Conservation (phyloP, 768 basidiomycete genomes). For the Serendipita vermifera region DNA sequence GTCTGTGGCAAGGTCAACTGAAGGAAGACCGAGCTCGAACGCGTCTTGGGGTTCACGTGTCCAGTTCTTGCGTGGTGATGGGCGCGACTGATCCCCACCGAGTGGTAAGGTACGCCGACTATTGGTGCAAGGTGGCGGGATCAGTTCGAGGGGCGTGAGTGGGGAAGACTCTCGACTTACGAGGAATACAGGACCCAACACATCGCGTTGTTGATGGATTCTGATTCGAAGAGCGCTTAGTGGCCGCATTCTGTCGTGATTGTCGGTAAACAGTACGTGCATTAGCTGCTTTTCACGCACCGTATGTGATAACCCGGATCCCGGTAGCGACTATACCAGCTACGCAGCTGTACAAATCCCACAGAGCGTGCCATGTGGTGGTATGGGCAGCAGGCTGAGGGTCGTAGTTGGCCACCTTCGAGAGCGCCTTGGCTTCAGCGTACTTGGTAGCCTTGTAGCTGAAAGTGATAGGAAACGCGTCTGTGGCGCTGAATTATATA, state of each 20-base stretch:
- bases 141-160: too few species aligned
- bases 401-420: conserved; percentile 29
- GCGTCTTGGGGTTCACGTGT: conserved; percentile 37
- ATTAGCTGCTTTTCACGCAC: too few species aligned
- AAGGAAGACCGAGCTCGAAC: conserved; percentile 20
- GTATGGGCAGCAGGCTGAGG: conserved; percentile 51
- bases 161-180: too few species aligned
- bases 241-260: conserved; percentile 22
- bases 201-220: conserved; percentile 33
- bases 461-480: conserved; percentile 51
- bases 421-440: conserved; percentile 50
- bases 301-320: conserved; percentile 31
- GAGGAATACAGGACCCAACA: conserved; percentile 32
- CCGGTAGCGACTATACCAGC: conserved; percentile 31
- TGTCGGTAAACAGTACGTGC: neutral
- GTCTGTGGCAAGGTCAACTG: conserved; percentile 8
- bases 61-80: conserved; percentile 60
- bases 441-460: conserved; percentile 56
- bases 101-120: conserved; percentile 54
- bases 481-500: conserved; percentile 65
- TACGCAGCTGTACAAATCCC: conserved; percentile 23
- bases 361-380: conserved; percentile 24
- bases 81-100: conserved; percentile 59
- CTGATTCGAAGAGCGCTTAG: conserved; percentile 31
- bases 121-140: neutral